Conservation (phyloP, 345 rosid species). For the Corchorus capsularis region DNA sequence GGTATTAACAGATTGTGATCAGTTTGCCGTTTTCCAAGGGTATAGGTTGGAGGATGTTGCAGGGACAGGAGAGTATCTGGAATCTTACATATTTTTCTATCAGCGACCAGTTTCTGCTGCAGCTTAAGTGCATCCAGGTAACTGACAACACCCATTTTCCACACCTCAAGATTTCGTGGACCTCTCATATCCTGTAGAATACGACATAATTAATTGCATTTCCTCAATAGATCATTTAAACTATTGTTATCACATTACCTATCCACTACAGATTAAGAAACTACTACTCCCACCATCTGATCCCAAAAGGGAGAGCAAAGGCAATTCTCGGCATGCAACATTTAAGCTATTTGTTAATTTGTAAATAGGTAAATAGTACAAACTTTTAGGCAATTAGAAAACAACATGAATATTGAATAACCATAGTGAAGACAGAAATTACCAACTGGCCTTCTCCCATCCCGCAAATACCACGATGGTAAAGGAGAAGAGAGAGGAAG, state of each 20-base stretch:
- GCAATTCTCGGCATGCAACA: neutral
- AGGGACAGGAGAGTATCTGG: conserved; percentile 71
- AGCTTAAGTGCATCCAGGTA: conserved; percentile 79
- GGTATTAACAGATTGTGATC: conserved; percentile 77
- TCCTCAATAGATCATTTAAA: neutral
- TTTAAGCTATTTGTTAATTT: neutral
- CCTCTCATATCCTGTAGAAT: conserved; percentile 59
- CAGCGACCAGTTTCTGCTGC: conserved; percentile 63
- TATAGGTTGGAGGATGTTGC: conserved; percentile 88
- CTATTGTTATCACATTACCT: neutral
- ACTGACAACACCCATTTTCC: conserved; percentile 71
- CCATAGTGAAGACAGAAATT: neutral
- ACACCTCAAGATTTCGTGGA: conserved; percentile 58
- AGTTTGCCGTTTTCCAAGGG: conserved; percentile 77
- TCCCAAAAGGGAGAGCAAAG: neutral
- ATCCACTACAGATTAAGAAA: neutral
- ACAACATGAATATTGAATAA: neutral
- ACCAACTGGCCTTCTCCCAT: neutral
- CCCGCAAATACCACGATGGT: neutral
- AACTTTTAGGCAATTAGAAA: neutral
- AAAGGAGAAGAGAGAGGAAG: too few species aligned
- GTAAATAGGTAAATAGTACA: neutral
- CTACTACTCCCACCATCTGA: neutral
- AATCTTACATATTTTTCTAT: conserved; percentile 56
- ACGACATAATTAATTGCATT: neutral